phyloP scores from a whole-genome alignment of 2,329 filamentous ascomycete genomes.

The Paracoccidioides lutzii region DNA sequence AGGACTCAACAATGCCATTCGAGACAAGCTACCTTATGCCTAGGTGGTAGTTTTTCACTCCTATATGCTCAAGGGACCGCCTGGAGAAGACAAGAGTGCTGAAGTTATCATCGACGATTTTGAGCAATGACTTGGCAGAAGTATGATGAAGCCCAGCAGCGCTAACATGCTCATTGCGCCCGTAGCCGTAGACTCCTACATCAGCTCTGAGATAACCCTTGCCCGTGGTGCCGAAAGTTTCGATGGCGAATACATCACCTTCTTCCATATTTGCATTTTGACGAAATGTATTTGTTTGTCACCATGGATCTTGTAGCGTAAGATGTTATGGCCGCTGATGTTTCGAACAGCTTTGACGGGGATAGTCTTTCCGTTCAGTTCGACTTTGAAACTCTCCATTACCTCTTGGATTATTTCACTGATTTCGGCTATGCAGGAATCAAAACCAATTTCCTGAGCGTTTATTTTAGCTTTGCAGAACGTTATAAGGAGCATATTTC shows the following conservation, averaged over 20 bases:
- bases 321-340: slow-evolving; percentile 44
- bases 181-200: slow-evolving; percentile 43
- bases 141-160: slow-evolving; percentile 35
- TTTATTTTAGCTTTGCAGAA: slow-evolving; percentile 6
- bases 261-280: slow-evolving; percentile 44
- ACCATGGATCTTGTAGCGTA: slow-evolving; percentile 44
- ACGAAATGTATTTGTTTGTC: slow-evolving; percentile 44
- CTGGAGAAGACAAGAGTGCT: slow-evolving; percentile 49
- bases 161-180: slow-evolving; percentile 28
- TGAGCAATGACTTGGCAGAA: slow-evolving; percentile 45
- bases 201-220: slow-evolving; percentile 38
- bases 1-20: slow-evolving; percentile 45
- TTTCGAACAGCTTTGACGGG: slow-evolving; percentile 45
- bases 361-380: slow-evolving; percentile 34
- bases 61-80: slow-evolving; percentile 52
- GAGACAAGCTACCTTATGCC: slow-evolving; percentile 47
- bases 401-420: slow-evolving; percentile 47
- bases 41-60: slow-evolving; percentile 45
- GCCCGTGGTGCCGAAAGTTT: slow-evolving; percentile 46
- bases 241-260: slow-evolving; percentile 46
- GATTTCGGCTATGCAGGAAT: slow-evolving; percentile 43
- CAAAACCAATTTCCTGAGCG: slow-evolving; percentile 39
- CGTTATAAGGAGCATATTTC: slow-evolving; percentile 3
- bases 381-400: slow-evolving; percentile 50
- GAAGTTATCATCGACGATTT: slow-evolving; percentile 50